A percentile compares a stretch with the other conserved stretches of the same genome.
Evolutionary conservation across 2,329 filamentous ascomycete genomes (phyloP).

Genomic region (Diaporthe destruens): DNA sequence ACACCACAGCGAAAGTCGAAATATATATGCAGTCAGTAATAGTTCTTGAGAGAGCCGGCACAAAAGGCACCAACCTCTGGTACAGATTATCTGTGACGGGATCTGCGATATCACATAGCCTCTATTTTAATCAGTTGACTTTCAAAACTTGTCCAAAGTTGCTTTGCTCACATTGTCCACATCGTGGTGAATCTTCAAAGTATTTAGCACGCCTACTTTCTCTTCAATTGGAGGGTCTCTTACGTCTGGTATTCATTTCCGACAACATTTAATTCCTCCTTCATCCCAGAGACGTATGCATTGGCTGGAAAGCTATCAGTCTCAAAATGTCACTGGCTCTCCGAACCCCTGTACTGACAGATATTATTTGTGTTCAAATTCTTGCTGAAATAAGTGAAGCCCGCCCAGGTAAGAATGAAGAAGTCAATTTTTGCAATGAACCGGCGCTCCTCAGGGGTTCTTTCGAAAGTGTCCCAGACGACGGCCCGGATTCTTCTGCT

Average conservation of each 20-base stretch:
- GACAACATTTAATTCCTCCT: conserved; percentile 43
- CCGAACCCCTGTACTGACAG: conserved; percentile 12
- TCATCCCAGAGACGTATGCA: conserved; percentile 44
- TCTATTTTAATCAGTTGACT: conserved; percentile 12
- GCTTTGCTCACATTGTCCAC: conserved; percentile 40
- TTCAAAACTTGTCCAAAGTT: rapidly evolving
- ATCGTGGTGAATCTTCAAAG: conserved; percentile 38
- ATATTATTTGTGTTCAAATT: conserved; percentile 45
- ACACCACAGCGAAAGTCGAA: conserved; percentile 42
- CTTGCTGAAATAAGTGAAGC: conserved; percentile 47
- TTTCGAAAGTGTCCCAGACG: conserved; percentile 43
- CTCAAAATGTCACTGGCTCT: no score
- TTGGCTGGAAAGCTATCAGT: conserved; percentile 33
- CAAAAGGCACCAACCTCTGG: conserved; percentile 41
- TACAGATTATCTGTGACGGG: conserved; percentile 42
- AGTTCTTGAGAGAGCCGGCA: no score
- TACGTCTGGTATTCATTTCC: conserved; percentile 42
- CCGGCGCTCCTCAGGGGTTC: conserved; percentile 37
- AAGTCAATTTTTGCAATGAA: conserved; percentile 44
- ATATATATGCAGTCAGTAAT: conserved; percentile 3
- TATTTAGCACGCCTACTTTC: no score
- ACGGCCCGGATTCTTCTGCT: conserved; percentile 43
- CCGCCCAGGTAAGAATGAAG: conserved; percentile 45
- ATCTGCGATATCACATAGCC: conserved; percentile 42
- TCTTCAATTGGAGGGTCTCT: no score